Base-by-base conservation (phyloP, 306 rosid species). In the Fagus sylvatica region DNA sequence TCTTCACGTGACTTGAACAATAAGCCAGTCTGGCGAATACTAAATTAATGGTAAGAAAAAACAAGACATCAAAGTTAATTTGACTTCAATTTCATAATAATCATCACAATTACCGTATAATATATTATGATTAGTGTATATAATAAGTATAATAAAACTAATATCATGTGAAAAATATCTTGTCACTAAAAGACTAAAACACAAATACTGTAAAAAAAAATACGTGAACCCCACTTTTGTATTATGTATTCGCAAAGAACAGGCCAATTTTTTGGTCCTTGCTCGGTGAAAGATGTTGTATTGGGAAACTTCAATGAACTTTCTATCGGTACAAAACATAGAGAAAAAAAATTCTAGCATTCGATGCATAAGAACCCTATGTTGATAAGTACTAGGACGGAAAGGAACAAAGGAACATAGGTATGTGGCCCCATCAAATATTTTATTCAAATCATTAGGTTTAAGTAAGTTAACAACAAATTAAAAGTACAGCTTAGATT, bases 241-340 rank as follows among this genome's bases (percentile, higher is more conserved):
- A 28, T 3, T 2, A 13, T 6, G 0, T 10, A 22, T 3, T 3
- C 10, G 7, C 13, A 8, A 39, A n/a, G 1, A 37, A 15, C 32
- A 17, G 17, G 7, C 9, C n/a, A 4, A 46, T 0, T 9, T 33
- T 39, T 66, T 66, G 32, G 71, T 1, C 7, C 49, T n/a, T 6
- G 37, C 15, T 39, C 3, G 71, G 49, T 1, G 6, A 37, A 2
- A 1, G 33, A n/a, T 17, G 28, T 37, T 65, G 32, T 65, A 7
- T 65, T 39, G 48, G 71, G 48, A 66, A 66, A 66, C 71, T 66
- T 66, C 49, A 40, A 39, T 39, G 71, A 37, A 66, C 3, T 65
- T 37, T 65, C 71, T 37, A 32, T 37, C 48, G 0, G 30, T 17
- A 39, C 48, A 17, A 7, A 33, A 11, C 68, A 61, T 61, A 12